Evolutionary conservation across 2,329 filamentous ascomycete species (phyloP).

Genomic region (Ceratocystis colombiana): DNA sequence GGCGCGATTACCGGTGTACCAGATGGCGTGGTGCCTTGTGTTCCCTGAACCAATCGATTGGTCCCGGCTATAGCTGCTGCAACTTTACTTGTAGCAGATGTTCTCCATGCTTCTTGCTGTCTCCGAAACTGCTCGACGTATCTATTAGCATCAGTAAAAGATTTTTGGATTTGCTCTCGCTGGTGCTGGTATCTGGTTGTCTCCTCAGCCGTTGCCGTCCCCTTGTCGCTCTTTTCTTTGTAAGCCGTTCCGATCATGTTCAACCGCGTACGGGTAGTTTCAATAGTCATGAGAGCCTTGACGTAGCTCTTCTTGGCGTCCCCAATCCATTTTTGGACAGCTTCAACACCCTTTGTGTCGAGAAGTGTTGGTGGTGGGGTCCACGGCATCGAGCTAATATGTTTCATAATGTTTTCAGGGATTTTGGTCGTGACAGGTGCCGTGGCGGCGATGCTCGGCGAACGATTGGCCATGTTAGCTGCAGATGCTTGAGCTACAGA

Average conservation of each 20-base stretch:
- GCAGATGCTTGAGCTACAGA: slow-evolving; percentile 26
- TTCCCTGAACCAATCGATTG: slow-evolving; percentile 18
- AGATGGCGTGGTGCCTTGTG: slow-evolving; percentile 7
- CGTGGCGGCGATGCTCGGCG: slow-evolving; percentile 26
- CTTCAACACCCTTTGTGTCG: slow-evolving; percentile 37
- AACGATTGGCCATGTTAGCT: slow-evolving; percentile 27
- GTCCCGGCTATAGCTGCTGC: slow-evolving; percentile 21
- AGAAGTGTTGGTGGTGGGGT: slow-evolving; percentile 36
- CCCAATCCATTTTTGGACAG: slow-evolving; percentile 39
- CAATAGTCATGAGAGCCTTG: slow-evolving; percentile 43
- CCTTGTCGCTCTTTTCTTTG: slow-evolving; percentile 37
- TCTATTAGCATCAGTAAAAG: slow-evolving; percentile 39
- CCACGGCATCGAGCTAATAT: slow-evolving; percentile 42
- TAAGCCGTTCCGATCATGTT: slow-evolving; percentile 37
- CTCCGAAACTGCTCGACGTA: slow-evolving; percentile 42
- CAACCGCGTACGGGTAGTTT: slow-evolving; percentile 37
- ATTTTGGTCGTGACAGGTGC: slow-evolving; percentile 32
- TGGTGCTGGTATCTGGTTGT: slow-evolving; percentile 40
- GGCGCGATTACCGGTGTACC: slow-evolving; percentile 12
- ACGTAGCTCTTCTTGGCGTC: slow-evolving; percentile 41
- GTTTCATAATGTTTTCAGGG: slow-evolving; percentile 39
- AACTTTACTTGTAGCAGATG: slow-evolving; percentile 19
- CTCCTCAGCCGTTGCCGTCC: slow-evolving; percentile 39
- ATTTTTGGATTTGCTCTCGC: slow-evolving; percentile 38
- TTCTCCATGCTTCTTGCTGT: slow-evolving; percentile 35